Percentiles rank a stretch among this genome's conserved stretches.
Evolutionary conservation across 768 basidiomycete genomes (phyloP).

Genomic region (Hemileccinum rubropunctum): DNA sequence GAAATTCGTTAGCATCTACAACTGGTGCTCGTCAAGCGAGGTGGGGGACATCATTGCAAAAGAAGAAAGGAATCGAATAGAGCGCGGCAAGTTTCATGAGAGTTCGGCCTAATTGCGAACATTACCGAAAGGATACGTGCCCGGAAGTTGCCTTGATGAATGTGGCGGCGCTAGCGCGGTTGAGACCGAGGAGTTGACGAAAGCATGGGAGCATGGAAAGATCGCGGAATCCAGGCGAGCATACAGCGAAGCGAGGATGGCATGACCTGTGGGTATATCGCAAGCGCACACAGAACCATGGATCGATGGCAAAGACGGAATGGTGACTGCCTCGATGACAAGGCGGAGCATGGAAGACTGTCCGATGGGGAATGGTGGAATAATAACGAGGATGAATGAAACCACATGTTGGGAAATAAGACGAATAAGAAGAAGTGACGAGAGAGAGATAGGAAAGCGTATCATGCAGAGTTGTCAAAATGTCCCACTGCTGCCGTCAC

Average conservation of each 20-base stretch:
- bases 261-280: slow-evolving; percentile 23
- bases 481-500: slow-evolving; percentile 29
- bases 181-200: slow-evolving; percentile 24
- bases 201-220: slow-evolving; percentile 22
- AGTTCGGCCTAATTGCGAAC: background rate
- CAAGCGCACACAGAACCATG: slow-evolving; percentile 12
- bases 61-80: slow-evolving; percentile 3
- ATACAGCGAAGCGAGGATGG: slow-evolving; percentile 17
- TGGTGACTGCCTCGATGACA: slow-evolving; percentile 16
- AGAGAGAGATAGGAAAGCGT: slow-evolving; percentile 21
- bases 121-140: slow-evolving; percentile 5
- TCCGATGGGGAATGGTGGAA: slow-evolving; percentile 21
- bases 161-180: background rate
- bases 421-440: slow-evolving; percentile 17
- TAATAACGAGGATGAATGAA: slow-evolving; percentile 20
- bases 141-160: slow-evolving; percentile 16
- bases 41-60: slow-evolving; percentile 1
- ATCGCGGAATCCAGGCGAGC: slow-evolving; percentile 17
- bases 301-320: slow-evolving; percentile 9
- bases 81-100: slow-evolving; percentile 10
- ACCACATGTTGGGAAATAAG: slow-evolving; percentile 26
- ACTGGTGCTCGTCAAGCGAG: slow-evolving; percentile 4
- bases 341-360: slow-evolving; percentile 19
- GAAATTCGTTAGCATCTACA: slow-evolving; percentile 25
- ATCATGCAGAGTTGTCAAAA: slow-evolving; percentile 23